phyloP scores from a whole-genome alignment of 345 rosid species.

The Dipteronia dyeriana region DNA sequence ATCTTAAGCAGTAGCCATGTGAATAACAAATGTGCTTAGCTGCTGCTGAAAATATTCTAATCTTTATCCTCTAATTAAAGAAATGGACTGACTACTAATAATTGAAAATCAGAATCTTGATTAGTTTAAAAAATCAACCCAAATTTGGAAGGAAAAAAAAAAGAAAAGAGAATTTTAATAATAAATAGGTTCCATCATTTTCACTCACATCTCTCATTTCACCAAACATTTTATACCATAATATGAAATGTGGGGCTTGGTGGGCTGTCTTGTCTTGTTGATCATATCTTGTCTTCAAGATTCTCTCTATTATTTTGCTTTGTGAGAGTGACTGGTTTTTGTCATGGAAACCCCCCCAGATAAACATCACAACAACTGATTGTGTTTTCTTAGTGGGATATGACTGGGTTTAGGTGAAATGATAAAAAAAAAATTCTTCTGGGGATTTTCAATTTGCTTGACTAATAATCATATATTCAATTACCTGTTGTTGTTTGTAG shows the following conservation, averaged over 20 bases:
- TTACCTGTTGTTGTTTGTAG: conserved; percentile 16
- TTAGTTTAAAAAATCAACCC: conserved; percentile 11
- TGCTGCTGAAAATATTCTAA: conserved; percentile 23
- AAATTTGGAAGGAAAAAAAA: not conserved
- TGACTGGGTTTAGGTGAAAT: conserved; percentile 44
- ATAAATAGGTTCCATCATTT: conserved; percentile 34
- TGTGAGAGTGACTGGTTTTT: conserved; percentile 45
- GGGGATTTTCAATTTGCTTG: conserved; percentile 24
- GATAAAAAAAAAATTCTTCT: conserved; percentile 1
- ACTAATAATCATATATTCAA: conserved; percentile 20
- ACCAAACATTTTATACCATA: conserved; percentile 30
- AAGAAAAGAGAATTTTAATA: not conserved
- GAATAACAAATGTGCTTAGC: conserved; percentile 22
- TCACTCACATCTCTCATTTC: conserved; percentile 27
- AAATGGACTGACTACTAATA: not conserved
- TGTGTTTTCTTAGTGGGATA: conserved; percentile 39
- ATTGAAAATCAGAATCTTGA: conserved; percentile 19
- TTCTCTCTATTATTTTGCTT: conserved; percentile 59
- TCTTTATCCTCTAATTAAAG: conserved; percentile 9
- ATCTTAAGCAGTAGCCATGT: conserved; percentile 15
- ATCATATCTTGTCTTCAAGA: conserved; percentile 41
- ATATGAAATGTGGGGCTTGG: conserved; percentile 18
- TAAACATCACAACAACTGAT: conserved; percentile 21
- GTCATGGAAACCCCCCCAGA: conserved; percentile 32
- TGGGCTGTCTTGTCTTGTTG: conserved; percentile 36